A percentile compares a stretch with the other conserved stretches of the same genome.
These are phyloP conservation scores for Delphinella strobiligena DNA, from an alignment of 2,329 filamentous ascomycete species.

Conservation along the genomic window DNA sequence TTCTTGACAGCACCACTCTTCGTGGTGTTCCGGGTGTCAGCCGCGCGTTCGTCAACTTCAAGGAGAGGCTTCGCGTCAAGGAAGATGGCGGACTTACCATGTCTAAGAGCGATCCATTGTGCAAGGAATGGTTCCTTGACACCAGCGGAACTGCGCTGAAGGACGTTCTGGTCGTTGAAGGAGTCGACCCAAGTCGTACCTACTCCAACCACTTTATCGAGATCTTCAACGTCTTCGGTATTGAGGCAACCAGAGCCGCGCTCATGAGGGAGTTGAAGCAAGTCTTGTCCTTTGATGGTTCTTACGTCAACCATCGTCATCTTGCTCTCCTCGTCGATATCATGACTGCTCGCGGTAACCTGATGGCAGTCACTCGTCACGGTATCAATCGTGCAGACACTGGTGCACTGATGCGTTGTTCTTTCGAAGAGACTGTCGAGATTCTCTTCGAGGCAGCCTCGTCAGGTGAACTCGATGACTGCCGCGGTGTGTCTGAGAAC, in stretches of 20 bases:
- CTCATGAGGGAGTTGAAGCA: conserved; percentile 80
- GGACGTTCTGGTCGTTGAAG: conserved; percentile 72
- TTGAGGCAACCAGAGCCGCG: conserved; percentile 81
- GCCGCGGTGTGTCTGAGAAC: conserved; percentile 95
- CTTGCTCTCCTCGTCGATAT: conserved; percentile 90
- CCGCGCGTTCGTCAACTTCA: conserved; percentile 83
- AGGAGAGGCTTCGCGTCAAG: conserved; percentile 53
- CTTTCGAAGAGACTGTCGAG: conserved; percentile 97
- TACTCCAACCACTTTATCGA: conserved; percentile 96
- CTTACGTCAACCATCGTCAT: conserved; percentile 98
- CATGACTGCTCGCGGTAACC: conserved; percentile 88
- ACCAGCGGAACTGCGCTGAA: conserved; percentile 83
- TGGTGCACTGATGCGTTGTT: conserved; percentile 97
- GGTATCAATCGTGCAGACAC: conserved; percentile 98
- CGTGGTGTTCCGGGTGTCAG: conserved; percentile 84
- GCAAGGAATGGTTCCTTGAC: conserved; percentile 91
- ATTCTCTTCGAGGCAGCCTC: conserved; percentile 93
- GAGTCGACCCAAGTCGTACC: conserved; percentile 74
- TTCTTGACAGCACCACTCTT: conserved; percentile 81
- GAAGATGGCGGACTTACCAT: conserved; percentile 62
- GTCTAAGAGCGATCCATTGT: conserved; percentile 59
- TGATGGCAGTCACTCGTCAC: conserved; percentile 94
- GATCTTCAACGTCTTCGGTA: conserved; percentile 87
- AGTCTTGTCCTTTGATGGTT: conserved; percentile 95
- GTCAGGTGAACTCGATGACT: conserved; percentile 91